Percentiles rank a stretch among this genome's conserved stretches.
Evolutionary conservation across 352 stramenopile genomes (phyloP).

Genomic region (Blastocystis sp.): DNA sequence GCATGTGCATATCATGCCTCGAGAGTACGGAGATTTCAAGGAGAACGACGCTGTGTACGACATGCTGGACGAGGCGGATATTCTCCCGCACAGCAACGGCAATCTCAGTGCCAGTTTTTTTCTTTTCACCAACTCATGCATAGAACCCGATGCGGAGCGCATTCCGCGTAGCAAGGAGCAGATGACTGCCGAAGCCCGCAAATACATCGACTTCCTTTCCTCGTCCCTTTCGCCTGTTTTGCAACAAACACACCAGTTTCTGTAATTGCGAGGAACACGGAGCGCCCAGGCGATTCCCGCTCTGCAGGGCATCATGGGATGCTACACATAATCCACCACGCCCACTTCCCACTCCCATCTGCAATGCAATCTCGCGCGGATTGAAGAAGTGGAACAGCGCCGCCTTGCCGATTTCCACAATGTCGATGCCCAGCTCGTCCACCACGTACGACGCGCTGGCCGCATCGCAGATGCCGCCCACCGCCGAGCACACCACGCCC

Average conservation of each 20-base stretch:
- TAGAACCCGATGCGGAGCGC: conserved; percentile 80
- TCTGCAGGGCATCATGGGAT: not conserved
- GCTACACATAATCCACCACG: not conserved
- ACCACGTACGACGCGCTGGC: not conserved
- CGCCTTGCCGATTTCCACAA: conserved; percentile 43
- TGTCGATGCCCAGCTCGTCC: conserved; percentile 19
- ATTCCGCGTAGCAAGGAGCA: conserved; percentile 77
- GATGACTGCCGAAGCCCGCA: conserved; percentile 80
- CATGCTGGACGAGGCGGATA: conserved; percentile 78
- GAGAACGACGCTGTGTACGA: conserved; percentile 88
- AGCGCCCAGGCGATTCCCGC: conserved; percentile 2
- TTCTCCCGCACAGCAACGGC: conserved; percentile 60
- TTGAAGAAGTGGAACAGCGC: conserved; percentile 20
- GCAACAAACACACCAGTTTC: conserved; percentile 47
- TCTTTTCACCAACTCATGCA: conserved; percentile 72
- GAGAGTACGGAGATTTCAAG: conserved; percentile 78
- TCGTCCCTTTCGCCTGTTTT: not conserved
- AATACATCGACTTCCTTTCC: conserved; percentile 73
- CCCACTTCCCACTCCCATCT: not conserved
- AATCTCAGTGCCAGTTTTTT: not conserved
- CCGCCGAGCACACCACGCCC: not conserved
- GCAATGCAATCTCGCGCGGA: not conserved
- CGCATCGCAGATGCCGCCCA: conserved; percentile 35
- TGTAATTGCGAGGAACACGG: conserved; percentile 35
- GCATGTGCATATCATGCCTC: conserved; percentile 77